phyloP scores from a whole-genome alignment of 2,329 filamentous ascomycete species.

The Rasamsonia emersonii region DNA sequence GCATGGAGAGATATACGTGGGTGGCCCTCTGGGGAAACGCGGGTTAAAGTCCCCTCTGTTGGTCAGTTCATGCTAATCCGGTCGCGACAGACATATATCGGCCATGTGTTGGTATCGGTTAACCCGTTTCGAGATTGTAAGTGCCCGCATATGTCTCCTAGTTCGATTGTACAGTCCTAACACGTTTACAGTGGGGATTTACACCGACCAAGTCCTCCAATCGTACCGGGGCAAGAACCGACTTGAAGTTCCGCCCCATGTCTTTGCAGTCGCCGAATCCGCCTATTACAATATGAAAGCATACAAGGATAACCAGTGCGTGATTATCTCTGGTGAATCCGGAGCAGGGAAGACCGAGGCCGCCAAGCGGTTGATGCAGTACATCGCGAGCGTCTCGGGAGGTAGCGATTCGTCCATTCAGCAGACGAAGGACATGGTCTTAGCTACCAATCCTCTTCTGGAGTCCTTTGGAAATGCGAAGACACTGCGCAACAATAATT shows the following conservation, averaged over 20 bases:
- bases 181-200: conserved; percentile 66
- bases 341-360: conserved; percentile 98
- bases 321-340: conserved; percentile 98
- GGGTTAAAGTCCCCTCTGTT: neutral
- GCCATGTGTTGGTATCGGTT: conserved; percentile 97
- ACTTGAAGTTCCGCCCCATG: conserved; percentile 85
- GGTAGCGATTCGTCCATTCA: conserved; percentile 79
- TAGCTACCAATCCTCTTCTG: conserved; percentile 92
- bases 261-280: conserved; percentile 94
- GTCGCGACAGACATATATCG: conserved; percentile 75
- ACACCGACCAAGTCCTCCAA: conserved; percentile 86
- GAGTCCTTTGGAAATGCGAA: conserved; percentile 99
- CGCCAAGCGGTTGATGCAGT: conserved; percentile 98
- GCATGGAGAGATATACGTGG: conserved; percentile 87
- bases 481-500: conserved; percentile 97
- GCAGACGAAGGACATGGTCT: conserved; percentile 97
- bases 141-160: conserved; percentile 20
- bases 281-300: conserved; percentile 99
- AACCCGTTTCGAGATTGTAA: conserved; percentile 88
- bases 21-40: conserved; percentile 18
- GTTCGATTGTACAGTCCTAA: conserved; percentile 24
- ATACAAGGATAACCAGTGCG: conserved; percentile 97
- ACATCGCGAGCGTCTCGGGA: conserved; percentile 94
- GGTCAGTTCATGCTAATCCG: conserved; percentile 1
- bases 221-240: conserved; percentile 96